Evolutionary conservation across 768 basidiomycete species (phyloP).

Genomic region (Auricularia sp.): DNA sequence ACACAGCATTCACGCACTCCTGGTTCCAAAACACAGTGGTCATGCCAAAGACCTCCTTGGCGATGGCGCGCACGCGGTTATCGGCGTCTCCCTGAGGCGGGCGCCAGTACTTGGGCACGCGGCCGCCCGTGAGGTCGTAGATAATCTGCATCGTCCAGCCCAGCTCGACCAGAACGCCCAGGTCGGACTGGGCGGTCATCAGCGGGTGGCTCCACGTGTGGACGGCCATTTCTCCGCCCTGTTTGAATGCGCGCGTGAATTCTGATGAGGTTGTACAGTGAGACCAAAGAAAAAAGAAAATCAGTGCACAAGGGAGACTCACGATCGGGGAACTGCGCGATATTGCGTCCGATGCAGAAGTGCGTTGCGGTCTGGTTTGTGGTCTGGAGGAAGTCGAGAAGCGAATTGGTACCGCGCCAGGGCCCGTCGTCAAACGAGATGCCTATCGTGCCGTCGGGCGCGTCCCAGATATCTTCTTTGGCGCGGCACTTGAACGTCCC

Average conservation of each 20-base stretch:
- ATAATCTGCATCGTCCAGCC: constrained; percentile 78
- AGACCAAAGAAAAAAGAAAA: too few relatives aligned
- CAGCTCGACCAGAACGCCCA: constrained; percentile 60
- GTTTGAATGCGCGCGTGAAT: not conserved
- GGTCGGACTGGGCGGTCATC: constrained; percentile 69
- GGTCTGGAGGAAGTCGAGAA: not conserved
- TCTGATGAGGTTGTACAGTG: too few relatives aligned
- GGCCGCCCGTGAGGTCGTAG: constrained; percentile 70
- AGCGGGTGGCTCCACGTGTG: constrained; percentile 70
- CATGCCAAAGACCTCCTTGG: constrained; percentile 76
- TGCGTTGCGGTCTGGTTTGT: constrained; percentile 56
- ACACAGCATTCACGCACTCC: constrained; percentile 41
- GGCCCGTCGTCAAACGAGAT: constrained; percentile 80
- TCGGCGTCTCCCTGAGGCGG: constrained; percentile 83
- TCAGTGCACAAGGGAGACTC: too few relatives aligned
- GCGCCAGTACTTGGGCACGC: constrained; percentile 70
- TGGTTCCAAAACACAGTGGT: constrained; percentile 82
- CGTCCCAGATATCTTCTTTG: constrained; percentile 57
- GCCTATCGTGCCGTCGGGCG: constrained; percentile 57
- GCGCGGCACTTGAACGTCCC: constrained; percentile 54
- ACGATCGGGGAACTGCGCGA: constrained; percentile 47
- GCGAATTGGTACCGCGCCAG: constrained; percentile 1
- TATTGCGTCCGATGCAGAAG: constrained; percentile 81
- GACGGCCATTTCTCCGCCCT: constrained; percentile 11
- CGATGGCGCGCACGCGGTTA: constrained; percentile 75